phyloP scores from a whole-genome alignment of 164 flowering plant species.

The Houttuynia cordata region DNA sequence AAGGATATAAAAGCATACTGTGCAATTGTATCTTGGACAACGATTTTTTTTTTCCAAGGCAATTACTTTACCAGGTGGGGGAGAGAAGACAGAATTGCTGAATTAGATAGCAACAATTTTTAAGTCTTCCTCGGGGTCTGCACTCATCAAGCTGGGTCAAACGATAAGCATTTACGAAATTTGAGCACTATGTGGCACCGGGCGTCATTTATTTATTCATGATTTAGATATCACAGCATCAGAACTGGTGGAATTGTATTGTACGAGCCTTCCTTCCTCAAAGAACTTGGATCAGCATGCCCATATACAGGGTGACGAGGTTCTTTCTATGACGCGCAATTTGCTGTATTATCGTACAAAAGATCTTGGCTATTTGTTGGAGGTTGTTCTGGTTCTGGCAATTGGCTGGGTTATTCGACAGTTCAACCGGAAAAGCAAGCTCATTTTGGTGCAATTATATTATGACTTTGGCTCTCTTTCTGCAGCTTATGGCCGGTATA shows the following conservation, averaged over 20 bases:
- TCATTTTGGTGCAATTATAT: slow-evolving; percentile 69
- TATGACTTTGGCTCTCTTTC: slow-evolving; percentile 51
- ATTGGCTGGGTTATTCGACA: slow-evolving; percentile 67
- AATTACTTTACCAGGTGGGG: slow-evolving; percentile 94
- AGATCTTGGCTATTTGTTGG: slow-evolving; percentile 60
- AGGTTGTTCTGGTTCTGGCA: slow-evolving; percentile 80
- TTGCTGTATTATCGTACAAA: slow-evolving; percentile 78
- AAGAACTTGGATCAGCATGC: slow-evolving; percentile 81
- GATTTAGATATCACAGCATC: slow-evolving; percentile 41
- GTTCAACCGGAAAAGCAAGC: slow-evolving; percentile 62
- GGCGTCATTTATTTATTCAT: too few relatives aligned
- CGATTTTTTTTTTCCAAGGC: slow-evolving; percentile 76
- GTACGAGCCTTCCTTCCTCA: slow-evolving; percentile 58
- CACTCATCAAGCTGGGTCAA: too few relatives aligned
- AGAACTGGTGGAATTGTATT: slow-evolving; percentile 43
- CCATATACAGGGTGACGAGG: slow-evolving; percentile 85
- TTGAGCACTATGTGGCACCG: too few relatives aligned
- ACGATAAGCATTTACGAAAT: too few relatives aligned
- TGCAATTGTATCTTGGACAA: slow-evolving; percentile 70
- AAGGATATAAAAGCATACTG: slow-evolving; percentile 67
- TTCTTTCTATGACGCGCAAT: slow-evolving; percentile 59
- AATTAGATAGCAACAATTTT: too few relatives aligned
- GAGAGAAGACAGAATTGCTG: too few relatives aligned
- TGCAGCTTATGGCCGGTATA: slow-evolving; percentile 73
- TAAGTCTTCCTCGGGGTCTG: too few relatives aligned